Conservation (phyloP, 1,284 basidiomycete species). For the Xanthoconium separans region DNA sequence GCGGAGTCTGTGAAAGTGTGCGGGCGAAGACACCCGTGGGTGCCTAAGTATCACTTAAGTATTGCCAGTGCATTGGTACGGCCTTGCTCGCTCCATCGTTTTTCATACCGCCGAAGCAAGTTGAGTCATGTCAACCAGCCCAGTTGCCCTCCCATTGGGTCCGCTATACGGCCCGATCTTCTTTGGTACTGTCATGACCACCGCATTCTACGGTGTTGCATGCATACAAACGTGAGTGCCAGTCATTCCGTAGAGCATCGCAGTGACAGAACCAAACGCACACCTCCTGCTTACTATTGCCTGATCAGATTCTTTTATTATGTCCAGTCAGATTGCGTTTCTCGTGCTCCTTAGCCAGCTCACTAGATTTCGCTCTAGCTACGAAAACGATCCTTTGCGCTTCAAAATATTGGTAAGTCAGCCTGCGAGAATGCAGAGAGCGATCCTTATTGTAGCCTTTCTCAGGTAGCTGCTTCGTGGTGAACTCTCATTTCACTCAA, state of each 20-base stretch:
- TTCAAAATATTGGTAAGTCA: constrained; percentile 12
- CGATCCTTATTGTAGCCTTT: background rate
- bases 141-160: no score
- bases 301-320: constrained; percentile 13
- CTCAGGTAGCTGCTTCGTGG: constrained; percentile 10
- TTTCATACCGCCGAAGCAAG: no score
- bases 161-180: background rate
- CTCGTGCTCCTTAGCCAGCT: background rate
- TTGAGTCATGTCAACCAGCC: no score
- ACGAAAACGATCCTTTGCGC: constrained; percentile 1
- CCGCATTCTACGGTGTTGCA: constrained; percentile 10
- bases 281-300: background rate
- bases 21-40: no score
- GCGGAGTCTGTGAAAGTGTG: no score
- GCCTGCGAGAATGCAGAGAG: rapidly evolving
- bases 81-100: no score
- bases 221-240: constrained; percentile 19
- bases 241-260: no score
- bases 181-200: constrained; percentile 3
- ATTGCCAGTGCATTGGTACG: no score
- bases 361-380: constrained; percentile 3
- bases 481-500: background rate
- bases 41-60: no score
- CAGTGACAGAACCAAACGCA: no score
- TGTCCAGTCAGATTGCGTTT: constrained; percentile 2